Evolutionary conservation across 179 eudicot genomes (phyloP).

Genomic region (Carnegiea gigantea): DNA sequence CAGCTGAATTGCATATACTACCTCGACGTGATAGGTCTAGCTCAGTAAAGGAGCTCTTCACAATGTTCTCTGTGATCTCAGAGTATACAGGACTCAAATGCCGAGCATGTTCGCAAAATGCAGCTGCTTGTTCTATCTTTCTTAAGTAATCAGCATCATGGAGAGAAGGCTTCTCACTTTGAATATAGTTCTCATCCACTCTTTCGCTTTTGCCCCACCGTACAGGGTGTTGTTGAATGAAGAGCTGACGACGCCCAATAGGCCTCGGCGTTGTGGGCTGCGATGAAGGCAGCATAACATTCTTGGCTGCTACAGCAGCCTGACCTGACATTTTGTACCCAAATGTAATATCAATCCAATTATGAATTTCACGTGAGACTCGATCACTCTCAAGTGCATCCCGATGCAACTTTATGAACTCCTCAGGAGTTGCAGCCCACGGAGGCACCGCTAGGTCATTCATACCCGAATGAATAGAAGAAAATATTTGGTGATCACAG

Average conservation of each 20-base stretch:
- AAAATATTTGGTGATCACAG: conserved; percentile 73
- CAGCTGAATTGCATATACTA: conserved; percentile 19
- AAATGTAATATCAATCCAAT: conserved; percentile 95
- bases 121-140: conserved; percentile 63
- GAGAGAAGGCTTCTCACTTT: conserved; percentile 28
- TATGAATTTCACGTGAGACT: conserved; percentile 76
- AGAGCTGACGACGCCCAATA: conserved; percentile 83
- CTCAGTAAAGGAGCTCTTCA: conserved; percentile 26
- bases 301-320: conserved; percentile 85
- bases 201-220: conserved; percentile 41
- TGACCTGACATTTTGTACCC: conserved; percentile 95
- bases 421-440: conserved; percentile 79
- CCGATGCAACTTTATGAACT: conserved; percentile 75
- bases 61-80: conserved; percentile 23
- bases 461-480: conserved; percentile 82
- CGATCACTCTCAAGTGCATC: conserved; percentile 75
- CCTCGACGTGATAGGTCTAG: conserved; percentile 32
- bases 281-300: conserved; percentile 82
- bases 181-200: conserved; percentile 23
- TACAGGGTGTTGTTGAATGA: conserved; percentile 80
- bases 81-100: conserved; percentile 69
- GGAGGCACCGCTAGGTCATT: conserved; percentile 80
- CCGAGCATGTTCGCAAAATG: conserved; percentile 73
- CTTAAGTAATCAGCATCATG: conserved; percentile 43
- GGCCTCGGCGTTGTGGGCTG: conserved; percentile 63